These are phyloP conservation scores for Silene vulgaris DNA, from an alignment of 179 eudicot species.

Conservation along the genomic window DNA sequence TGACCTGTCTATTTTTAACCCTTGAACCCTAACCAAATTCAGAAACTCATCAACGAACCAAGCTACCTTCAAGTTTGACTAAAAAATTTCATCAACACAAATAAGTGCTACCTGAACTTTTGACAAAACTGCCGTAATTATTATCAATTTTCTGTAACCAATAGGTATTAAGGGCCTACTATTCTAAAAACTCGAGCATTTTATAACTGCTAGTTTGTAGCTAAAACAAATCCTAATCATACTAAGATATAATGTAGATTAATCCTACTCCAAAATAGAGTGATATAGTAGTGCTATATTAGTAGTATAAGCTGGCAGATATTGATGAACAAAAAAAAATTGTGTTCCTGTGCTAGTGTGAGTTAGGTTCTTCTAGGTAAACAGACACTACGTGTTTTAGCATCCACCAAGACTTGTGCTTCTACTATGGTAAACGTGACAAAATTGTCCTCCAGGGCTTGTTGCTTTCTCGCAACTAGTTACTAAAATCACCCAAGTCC, in stretches of 20 bases:
- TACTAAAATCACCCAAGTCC: too few species aligned
- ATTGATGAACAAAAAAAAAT: too few species aligned
- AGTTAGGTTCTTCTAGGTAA: too few species aligned
- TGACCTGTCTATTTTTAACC: not conserved
- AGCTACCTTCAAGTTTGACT: not conserved
- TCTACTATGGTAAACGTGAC: not conserved
- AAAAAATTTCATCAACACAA: not conserved
- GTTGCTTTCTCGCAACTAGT: too few species aligned
- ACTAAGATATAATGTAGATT: not conserved
- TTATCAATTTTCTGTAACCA: not conserved
- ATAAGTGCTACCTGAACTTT: not conserved
- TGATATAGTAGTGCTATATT: too few species aligned
- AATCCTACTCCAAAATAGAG: not conserved
- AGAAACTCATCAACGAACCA: not conserved
- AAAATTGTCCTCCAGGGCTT: not conserved
- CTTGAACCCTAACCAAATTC: not conserved
- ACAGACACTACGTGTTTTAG: too few species aligned
- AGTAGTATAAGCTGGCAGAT: too few species aligned
- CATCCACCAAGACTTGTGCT: not conserved
- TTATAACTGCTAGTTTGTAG: not conserved
- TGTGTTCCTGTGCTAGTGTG: too few species aligned
- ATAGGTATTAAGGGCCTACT: too few species aligned
- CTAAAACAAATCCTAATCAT: not conserved
- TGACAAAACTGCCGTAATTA: not conserved
- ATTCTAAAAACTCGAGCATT: too few species aligned